Evolutionary conservation across 1,284 basidiomycete species (phyloP).

Genomic region (Meira miltonrushii): DNA sequence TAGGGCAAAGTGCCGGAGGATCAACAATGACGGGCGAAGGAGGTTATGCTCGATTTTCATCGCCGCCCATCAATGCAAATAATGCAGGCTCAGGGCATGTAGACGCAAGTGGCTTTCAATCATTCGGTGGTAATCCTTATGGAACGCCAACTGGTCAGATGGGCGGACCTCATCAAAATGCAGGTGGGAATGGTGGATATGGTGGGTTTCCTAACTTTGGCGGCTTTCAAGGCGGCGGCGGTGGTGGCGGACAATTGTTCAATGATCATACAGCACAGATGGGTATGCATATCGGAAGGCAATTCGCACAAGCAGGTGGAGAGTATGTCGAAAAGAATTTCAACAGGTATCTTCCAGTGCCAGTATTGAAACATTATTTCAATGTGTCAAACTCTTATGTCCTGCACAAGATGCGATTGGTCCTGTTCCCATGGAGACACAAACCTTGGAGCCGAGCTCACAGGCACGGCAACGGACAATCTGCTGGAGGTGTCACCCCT

Average conservation of each 20-base stretch:
- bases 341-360: conserved; percentile 38
- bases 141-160: conserved; percentile 7
- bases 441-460: conserved; percentile 48
- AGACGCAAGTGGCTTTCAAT: conserved; percentile 3
- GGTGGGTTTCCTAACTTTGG: conserved; percentile 11
- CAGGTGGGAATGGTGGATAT: neutral
- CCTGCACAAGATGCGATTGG: conserved; percentile 76
- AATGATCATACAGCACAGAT: conserved; percentile 92
- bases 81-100: neutral
- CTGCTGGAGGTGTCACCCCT: conserved; percentile 11
- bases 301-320: conserved; percentile 85
- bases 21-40: neutral
- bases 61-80: conserved; percentile 7
- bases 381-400: conserved; percentile 97
- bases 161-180: neutral
- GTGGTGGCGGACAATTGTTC: conserved; percentile 55
- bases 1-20: neutral
- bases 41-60: conserved; percentile 11
- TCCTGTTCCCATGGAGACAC: conserved; percentile 95
- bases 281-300: conserved; percentile 90
- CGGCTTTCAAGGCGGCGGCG: conserved; percentile 1
- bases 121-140: conserved; percentile 20
- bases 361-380: conserved; percentile 78
- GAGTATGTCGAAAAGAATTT: conserved; percentile 88
- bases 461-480: conserved; percentile 18